Evolutionary conservation across 345 rosid genomes (phyloP).

Genomic region (Linum trigynum): DNA sequence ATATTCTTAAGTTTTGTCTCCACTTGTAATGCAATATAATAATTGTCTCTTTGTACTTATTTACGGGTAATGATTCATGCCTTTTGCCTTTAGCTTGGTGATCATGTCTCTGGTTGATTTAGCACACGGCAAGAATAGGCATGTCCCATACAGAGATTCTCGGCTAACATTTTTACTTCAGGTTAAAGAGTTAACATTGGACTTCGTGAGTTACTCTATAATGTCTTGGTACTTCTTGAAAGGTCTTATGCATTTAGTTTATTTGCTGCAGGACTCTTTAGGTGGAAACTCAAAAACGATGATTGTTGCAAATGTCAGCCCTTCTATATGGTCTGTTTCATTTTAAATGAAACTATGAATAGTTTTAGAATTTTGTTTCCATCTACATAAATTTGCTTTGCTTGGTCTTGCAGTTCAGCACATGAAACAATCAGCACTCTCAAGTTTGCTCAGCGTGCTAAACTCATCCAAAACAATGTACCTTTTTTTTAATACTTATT

Average conservation of each 20-base stretch:
- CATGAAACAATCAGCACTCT: conserved; percentile 89
- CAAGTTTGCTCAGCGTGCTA: conserved; percentile 95
- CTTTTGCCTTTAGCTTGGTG: conserved; percentile 53
- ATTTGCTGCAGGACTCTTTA: conserved; percentile 69
- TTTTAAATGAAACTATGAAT: neutral
- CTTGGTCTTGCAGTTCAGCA: conserved; percentile 49
- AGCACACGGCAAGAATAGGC: conserved; percentile 91
- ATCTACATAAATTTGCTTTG: neutral
- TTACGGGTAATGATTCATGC: conserved; percentile 4
- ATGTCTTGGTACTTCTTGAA: conserved; percentile 4
- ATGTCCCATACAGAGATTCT: conserved; percentile 95
- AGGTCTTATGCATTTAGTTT: conserved; percentile 5
- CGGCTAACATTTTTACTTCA: conserved; percentile 92
- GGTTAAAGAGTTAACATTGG: conserved; percentile 36
- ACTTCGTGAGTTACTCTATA: neutral
- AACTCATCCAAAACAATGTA: conserved; percentile 92
- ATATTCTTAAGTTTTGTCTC: neutral
- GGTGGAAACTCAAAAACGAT: conserved; percentile 97
- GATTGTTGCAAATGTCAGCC: conserved; percentile 90
- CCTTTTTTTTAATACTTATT: conserved; percentile 12
- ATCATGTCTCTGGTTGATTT: conserved; percentile 94
- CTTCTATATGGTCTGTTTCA: conserved; percentile 65
- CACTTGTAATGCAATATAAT: neutral
- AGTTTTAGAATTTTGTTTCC: neutral
- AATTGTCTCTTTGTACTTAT: neutral